phyloP scores from a whole-genome alignment of 805 yeast species.

The Komagataella populi region DNA sequence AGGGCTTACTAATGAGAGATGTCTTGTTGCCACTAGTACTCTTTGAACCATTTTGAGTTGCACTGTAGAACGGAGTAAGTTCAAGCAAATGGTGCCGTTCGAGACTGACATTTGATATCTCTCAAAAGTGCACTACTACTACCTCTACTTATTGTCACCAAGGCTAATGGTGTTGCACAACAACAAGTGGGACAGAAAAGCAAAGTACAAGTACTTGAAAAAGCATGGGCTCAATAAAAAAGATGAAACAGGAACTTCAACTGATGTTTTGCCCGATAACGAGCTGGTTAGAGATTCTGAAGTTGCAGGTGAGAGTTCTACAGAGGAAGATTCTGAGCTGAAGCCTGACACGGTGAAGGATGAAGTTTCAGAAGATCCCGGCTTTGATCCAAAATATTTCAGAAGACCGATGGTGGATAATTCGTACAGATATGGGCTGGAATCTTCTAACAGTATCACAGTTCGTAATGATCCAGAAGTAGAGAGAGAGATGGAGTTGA shows the following conservation, averaged over 20 bases:
- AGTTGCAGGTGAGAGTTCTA: not conserved
- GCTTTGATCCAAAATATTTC: not conserved
- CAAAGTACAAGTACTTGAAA: slow-evolving; percentile 23
- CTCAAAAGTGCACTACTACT: not conserved
- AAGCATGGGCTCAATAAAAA: slow-evolving; percentile 23
- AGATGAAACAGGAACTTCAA: not conserved
- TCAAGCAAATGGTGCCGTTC: not conserved
- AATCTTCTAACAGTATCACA: not conserved
- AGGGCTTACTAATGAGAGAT: no score
- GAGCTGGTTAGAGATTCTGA: not conserved
- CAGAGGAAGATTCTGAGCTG: not conserved
- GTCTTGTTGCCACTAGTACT: no score
- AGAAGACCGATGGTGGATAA: not conserved
- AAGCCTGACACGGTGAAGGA: not conserved
- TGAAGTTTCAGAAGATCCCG: not conserved
- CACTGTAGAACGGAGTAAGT: no score
- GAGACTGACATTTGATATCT: not conserved
- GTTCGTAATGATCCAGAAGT: not conserved
- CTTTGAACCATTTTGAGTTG: no score
- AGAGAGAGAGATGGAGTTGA: not conserved
- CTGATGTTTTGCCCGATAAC: not conserved
- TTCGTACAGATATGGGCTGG: not conserved
- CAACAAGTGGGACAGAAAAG: slow-evolving; percentile 36
- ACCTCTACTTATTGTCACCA: not conserved
- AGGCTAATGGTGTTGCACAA: slow-evolving; percentile 34